Percentiles rank a stretch among this genome's conserved stretches.
Evolutionary conservation across 495 filamentous ascomycete species (phyloP).

Genomic region (Penicillium arizonense): DNA sequence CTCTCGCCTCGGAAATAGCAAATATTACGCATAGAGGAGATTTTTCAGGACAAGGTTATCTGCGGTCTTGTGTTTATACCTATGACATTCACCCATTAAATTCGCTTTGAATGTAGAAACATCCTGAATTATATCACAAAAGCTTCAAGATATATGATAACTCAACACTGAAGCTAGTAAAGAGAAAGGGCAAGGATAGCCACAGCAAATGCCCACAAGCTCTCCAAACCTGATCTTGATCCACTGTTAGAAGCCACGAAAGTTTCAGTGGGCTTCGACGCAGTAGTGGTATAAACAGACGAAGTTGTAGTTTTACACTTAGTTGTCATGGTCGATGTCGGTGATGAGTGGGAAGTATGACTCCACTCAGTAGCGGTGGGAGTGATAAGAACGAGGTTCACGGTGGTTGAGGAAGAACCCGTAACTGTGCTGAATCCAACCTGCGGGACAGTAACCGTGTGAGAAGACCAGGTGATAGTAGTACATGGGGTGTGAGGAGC

Average conservation of each 20-base stretch:
- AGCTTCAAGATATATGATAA: too few species aligned
- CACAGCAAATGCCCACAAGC: conserved; percentile 3
- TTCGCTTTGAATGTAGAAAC: too few species aligned
- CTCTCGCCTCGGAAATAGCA: too few species aligned
- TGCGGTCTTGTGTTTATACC: too few species aligned
- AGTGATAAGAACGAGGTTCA: conserved; percentile 15
- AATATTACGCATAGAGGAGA: too few species aligned
- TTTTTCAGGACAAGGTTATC: too few species aligned
- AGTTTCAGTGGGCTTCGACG: not conserved
- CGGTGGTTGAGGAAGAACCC: conserved; percentile 25
- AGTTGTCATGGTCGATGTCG: not conserved
- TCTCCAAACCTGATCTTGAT: not conserved
- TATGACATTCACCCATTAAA: too few species aligned
- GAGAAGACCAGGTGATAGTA: conserved; percentile 58
- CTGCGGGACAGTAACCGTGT: conserved; percentile 68
- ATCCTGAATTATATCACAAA: too few species aligned
- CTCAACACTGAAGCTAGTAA: too few species aligned
- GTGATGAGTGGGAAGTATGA: not conserved
- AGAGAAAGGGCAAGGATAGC: not conserved
- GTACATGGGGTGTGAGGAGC: conserved; percentile 48
- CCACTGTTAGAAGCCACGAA: not conserved
- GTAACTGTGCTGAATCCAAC: conserved; percentile 64
- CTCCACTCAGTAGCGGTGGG: not conserved
- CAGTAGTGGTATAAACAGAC: not conserved
- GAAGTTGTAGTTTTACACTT: not conserved